Evolutionary conservation across 441 rosid genomes (phyloP).

Genomic region (Gossypium schwendimanii): DNA sequence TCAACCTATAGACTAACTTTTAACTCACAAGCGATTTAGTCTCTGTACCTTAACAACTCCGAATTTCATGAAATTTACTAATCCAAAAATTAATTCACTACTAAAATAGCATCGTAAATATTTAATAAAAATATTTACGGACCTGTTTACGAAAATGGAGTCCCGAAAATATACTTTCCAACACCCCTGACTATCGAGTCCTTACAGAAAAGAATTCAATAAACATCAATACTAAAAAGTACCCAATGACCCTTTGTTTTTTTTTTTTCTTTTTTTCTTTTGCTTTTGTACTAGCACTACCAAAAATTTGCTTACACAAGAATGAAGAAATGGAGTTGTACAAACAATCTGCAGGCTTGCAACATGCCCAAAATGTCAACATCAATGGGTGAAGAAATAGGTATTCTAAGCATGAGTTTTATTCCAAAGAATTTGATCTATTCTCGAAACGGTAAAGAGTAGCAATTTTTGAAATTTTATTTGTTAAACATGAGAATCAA

Average conservation of each 20-base stretch:
- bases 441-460: conserved; percentile 18
- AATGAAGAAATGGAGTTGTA: conserved; percentile 85
- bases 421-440: conserved; percentile 49
- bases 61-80: too few relatives aligned
- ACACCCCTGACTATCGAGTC: too few relatives aligned
- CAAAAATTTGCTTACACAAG: conserved; percentile 71
- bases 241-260: background rate
- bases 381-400: conserved; percentile 21
- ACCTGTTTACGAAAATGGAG: too few relatives aligned
- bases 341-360: conserved; percentile 40
- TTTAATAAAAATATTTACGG: too few relatives aligned
- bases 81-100: too few relatives aligned
- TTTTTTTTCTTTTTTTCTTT: background rate
- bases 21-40: too few relatives aligned
- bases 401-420: conserved; percentile 33
- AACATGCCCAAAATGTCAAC: too few relatives aligned
- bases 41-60: too few relatives aligned
- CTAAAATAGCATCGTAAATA: too few relatives aligned
- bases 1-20: too few relatives aligned
- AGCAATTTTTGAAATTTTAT: conserved; percentile 16
- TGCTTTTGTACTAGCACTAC: conserved; percentile 27
- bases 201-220: background rate
- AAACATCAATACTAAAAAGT: background rate
- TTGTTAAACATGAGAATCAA: background rate
- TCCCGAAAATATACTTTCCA: too few relatives aligned